A percentile compares a stretch with the other conserved stretches of the same genome.
Evolutionary conservation across 2,329 filamentous ascomycete species (phyloP).

Genomic region (Apiospora kogelbergensis): DNA sequence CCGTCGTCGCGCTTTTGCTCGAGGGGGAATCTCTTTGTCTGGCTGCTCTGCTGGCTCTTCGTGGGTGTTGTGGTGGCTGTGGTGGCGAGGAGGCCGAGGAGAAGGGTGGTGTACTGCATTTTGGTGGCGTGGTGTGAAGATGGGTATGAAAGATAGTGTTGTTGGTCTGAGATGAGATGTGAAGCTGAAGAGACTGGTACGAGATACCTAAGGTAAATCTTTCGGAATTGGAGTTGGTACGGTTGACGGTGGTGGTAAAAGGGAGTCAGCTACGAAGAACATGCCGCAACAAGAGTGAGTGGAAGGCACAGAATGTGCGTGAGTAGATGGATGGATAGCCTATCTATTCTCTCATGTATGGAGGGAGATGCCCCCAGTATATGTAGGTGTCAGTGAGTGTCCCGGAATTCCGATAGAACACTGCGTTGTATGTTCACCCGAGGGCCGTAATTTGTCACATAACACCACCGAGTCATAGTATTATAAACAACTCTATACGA

Average conservation of each 20-base stretch:
- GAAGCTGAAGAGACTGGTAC: background rate
- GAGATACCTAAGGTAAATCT: background rate
- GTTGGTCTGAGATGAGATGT: background rate
- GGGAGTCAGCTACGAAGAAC: background rate
- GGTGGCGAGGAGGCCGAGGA: slow-evolving; percentile 2
- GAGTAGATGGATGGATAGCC: no score
- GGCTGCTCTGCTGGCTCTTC: background rate
- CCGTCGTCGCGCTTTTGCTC: background rate
- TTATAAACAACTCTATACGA: background rate
- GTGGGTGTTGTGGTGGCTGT: background rate
- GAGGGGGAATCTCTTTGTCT: background rate
- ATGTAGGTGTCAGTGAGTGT: no score
- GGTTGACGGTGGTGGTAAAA: background rate
- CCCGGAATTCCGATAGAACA: no score
- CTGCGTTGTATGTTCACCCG: background rate
- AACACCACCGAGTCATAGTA: background rate
- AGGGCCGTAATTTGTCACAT: background rate
- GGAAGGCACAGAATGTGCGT: no score
- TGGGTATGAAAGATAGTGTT: background rate
- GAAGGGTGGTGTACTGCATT: background rate
- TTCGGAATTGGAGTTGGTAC: background rate
- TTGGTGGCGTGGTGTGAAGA: background rate
- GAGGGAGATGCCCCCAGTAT: no score
- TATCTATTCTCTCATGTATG: no score
- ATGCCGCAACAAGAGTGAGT: no score